Evolutionary conservation across 768 basidiomycete genomes (phyloP).

Genomic region (Hydnum rufescens): DNA sequence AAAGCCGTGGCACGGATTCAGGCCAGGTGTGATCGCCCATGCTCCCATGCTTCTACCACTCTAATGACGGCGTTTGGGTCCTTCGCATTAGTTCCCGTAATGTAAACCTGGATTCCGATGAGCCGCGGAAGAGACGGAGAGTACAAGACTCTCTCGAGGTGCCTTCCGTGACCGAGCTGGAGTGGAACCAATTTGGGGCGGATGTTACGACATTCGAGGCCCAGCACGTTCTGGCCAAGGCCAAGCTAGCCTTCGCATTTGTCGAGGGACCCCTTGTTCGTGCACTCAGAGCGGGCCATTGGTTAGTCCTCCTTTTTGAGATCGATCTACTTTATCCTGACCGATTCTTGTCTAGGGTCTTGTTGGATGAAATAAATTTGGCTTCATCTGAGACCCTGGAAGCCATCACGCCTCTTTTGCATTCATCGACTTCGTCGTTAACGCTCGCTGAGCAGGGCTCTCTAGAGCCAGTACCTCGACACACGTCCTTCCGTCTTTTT

Average conservation of each 20-base stretch:
- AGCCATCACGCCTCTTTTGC: constrained; percentile 72
- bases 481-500: constrained; percentile 89
- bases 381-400: constrained; percentile 89
- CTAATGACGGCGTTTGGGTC: not conserved
- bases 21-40: not conserved
- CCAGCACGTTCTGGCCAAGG: constrained; percentile 71
- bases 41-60: not conserved
- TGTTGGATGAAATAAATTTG: constrained; percentile 92
- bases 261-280: constrained; percentile 92
- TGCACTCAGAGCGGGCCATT: constrained; percentile 73
- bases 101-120: not conserved
- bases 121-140: not conserved
- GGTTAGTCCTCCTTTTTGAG: constrained; percentile 45
- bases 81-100: too few relatives aligned
- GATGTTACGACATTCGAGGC: constrained; percentile 67
- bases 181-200: constrained; percentile 48
- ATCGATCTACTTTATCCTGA: not conserved
- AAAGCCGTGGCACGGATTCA: constrained; percentile 6
- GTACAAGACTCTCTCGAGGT: constrained; percentile 14
- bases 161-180: constrained; percentile 26
- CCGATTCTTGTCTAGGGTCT: constrained; percentile 36
- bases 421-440: constrained; percentile 71
- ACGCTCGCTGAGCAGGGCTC: constrained; percentile 87
- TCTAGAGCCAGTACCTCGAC: constrained; percentile 72
- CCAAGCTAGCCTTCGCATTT: constrained; percentile 85